Base-by-base conservation (phyloP, 495 filamentous ascomycete genomes). In the Aspergillus panamensis region DNA sequence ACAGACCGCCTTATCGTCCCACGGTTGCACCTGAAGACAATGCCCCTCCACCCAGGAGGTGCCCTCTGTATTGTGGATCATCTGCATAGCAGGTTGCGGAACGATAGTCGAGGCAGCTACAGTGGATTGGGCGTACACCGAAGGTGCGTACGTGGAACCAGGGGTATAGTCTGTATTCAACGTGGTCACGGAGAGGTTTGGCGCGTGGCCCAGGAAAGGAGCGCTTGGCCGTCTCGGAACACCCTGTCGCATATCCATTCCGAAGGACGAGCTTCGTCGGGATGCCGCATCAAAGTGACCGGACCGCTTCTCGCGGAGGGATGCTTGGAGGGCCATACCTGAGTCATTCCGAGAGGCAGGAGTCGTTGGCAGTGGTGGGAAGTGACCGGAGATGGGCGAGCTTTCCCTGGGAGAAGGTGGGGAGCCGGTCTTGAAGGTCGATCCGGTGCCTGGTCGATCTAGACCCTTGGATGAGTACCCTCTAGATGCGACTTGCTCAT, bases 81-180 rank as follows among this genome's bases (percentile, higher is more conserved):
- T 91, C 66, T 96, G 91, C 60, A 90, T 77, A 48, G 90, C 77
- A 73, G 95, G 84, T 67, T 91, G 90, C 12, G 94, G 93, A 84
- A 98, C 96, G 65, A 98, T 87, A 0, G 94, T 98, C 13, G 91
- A 96, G n/a, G 94, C 94, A 31, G 94, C 94, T n/a, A 97, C 80
- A 9, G 94, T 98, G 14, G 92, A 96, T 64, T 93, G 90, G 3
- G 94, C 94, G 73, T 97, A 98, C 3, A 92, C 90, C 3, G 93
- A 97, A 2, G 94, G 93, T 2, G 94, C 92, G 74, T 98, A 98
- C 3, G 85, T 87, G 13, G 86, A 93, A 2, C 85, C 84, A 16
- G 87, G 83, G 48, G 87, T 81, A 57, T 84, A 81, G 61, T 92
- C 90, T 19, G 85, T 85, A 55, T 85, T 87, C 55, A 96, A 75